A percentile compares a stretch with the other conserved stretches of the same genome.
Evolutionary conservation across 2,329 filamentous ascomycete species (phyloP).

Genomic region (Bipolaris victoriae): DNA sequence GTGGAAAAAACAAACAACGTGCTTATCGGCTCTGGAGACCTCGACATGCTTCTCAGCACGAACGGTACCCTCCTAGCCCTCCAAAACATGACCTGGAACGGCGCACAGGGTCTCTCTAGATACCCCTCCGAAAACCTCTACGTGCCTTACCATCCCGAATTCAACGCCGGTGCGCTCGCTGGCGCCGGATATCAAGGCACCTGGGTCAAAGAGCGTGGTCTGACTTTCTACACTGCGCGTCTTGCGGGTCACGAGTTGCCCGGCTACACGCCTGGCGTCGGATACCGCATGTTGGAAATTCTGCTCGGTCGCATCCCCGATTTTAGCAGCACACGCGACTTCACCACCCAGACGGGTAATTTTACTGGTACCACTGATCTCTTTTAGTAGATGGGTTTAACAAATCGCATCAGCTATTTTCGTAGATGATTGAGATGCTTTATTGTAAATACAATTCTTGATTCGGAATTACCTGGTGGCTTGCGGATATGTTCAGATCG

Average conservation of each 20-base stretch:
- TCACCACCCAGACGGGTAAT: constrained; percentile 46
- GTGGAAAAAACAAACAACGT: constrained; percentile 61
- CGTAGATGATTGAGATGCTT: too few species aligned
- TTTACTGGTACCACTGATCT: constrained; percentile 40
- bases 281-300: constrained; percentile 52
- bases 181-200: constrained; percentile 51
- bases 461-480: too few species aligned
- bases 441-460: too few species aligned
- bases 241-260: constrained; percentile 54
- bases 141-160: constrained; percentile 54
- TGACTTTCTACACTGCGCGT: constrained; percentile 54
- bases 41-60: constrained; percentile 58
- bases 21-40: constrained; percentile 56
- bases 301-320: constrained; percentile 49
- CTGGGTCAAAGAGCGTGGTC: constrained; percentile 53
- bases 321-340: constrained; percentile 44
- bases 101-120: constrained; percentile 54
- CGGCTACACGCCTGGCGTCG: constrained; percentile 52
- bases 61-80: constrained; percentile 60
- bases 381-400: constrained; percentile 19
- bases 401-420: too few species aligned
- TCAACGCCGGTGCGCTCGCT: constrained; percentile 48
- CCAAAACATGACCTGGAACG: constrained; percentile 63
- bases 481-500: too few species aligned
- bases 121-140: constrained; percentile 53